Evolutionary conservation across 2,329 filamentous ascomycete species (phyloP).

Genomic region (Aspergillus ochraceus): DNA sequence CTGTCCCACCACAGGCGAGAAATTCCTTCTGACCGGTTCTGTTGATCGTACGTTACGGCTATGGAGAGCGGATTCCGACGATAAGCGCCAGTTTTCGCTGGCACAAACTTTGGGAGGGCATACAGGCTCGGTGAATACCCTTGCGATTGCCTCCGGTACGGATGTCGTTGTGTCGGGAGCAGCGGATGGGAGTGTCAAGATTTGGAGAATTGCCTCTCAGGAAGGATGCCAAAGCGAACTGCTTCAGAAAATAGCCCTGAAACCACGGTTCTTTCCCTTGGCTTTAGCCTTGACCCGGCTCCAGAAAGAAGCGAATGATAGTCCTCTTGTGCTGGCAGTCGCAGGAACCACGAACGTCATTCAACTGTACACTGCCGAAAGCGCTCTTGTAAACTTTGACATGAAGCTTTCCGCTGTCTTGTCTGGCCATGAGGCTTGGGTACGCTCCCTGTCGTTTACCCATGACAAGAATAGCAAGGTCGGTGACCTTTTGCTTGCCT

Average conservation of each 20-base stretch:
- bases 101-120: conserved; percentile 63
- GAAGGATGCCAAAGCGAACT: conserved; percentile 46
- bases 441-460: conserved; percentile 79
- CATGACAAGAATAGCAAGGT: conserved; percentile 55
- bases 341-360: conserved; percentile 81
- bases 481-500: conserved; percentile 79
- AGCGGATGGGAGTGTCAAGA: conserved; percentile 62
- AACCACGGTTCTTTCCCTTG: conserved; percentile 79
- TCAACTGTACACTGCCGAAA: conserved; percentile 70
- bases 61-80: conserved; percentile 45
- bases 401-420: conserved; percentile 77
- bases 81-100: conserved; percentile 39
- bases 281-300: conserved; percentile 68
- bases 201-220: conserved; percentile 63
- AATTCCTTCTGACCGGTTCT: conserved; percentile 73
- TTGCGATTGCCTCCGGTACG: conserved; percentile 48
- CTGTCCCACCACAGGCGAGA: conserved; percentile 46
- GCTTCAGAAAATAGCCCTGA: conserved; percentile 69
- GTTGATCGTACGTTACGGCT: conserved; percentile 76
- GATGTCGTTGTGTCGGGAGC: conserved; percentile 59
- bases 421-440: conserved; percentile 91
- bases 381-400: conserved; percentile 38
- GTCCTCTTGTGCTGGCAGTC: conserved; percentile 68
- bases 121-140: conserved; percentile 69
- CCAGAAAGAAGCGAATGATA: conserved; percentile 49